Conservation (phyloP, 768 basidiomycete genomes). For the Termitomyces sp. region DNA sequence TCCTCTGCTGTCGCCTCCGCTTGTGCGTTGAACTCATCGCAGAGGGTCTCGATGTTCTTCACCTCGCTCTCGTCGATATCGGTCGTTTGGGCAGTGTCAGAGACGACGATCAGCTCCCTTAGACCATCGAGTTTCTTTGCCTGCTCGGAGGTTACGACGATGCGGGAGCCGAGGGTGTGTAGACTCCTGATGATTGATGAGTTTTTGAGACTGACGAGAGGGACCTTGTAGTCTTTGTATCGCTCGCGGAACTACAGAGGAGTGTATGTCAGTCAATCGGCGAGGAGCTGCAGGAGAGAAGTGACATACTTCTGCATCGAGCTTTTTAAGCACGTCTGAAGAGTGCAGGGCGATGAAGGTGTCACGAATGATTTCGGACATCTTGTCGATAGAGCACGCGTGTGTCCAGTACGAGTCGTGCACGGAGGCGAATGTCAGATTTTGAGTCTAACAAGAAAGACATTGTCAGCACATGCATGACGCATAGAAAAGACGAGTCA, state of each 20-base stretch:
- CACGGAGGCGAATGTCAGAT: constrained; percentile 88
- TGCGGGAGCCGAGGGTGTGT: constrained; percentile 40
- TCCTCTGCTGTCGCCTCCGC: constrained; percentile 23
- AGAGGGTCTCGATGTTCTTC: constrained; percentile 15
- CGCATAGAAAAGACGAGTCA: neutral
- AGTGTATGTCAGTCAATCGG: constrained; percentile 5
- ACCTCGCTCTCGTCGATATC: constrained; percentile 30
- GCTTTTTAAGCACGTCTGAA: constrained; percentile 73
- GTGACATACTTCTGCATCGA: constrained; percentile 67
- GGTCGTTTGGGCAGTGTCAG: constrained; percentile 31
- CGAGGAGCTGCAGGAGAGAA: neutral
- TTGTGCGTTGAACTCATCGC: constrained; percentile 9
- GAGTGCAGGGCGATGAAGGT: constrained; percentile 93
- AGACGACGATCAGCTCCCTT: constrained; percentile 33
- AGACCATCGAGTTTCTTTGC: constrained; percentile 32
- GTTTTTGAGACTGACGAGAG: constrained; percentile 46
- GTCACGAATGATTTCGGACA: constrained; percentile 88
- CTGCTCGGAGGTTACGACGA: constrained; percentile 40
- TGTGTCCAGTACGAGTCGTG: constrained; percentile 99
- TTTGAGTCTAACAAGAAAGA: constrained; percentile 49
- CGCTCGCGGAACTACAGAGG: constrained; percentile 63
- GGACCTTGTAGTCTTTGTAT: constrained; percentile 71
- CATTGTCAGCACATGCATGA: constrained; percentile 3
- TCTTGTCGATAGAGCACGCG: constrained; percentile 78
- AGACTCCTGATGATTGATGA: constrained; percentile 40